A percentile compares a stretch with the other conserved stretches of the same genome.
phyloP scores from a whole-genome alignment of 148 eudicot genomes.

The Vaccinium darrowii region DNA sequence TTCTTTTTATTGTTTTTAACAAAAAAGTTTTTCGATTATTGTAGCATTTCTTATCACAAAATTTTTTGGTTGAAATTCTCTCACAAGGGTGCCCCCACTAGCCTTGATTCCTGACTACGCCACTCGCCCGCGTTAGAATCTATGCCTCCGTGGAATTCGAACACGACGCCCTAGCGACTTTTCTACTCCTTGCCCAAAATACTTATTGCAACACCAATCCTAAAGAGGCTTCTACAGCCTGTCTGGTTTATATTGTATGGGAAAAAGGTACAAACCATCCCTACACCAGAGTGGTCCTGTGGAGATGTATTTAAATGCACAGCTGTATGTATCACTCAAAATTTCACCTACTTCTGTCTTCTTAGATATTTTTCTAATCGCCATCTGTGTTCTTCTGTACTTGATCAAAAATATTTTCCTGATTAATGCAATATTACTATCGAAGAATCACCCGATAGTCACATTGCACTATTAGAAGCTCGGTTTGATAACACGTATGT shows the following conservation, averaged over 20 bases:
- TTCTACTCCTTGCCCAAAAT: neutral
- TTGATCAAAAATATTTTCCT: neutral
- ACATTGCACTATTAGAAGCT: neutral
- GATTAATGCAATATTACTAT: neutral
- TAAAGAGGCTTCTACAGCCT: constrained; percentile 16
- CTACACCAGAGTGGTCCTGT: neutral
- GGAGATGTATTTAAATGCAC: neutral
- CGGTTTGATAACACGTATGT: neutral
- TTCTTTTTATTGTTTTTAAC: too few relatives aligned
- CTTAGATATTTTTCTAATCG: neutral
- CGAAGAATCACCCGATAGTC: neutral
- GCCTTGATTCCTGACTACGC: too few relatives aligned
- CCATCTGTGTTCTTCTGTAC: neutral
- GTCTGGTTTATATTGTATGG: constrained; percentile 1
- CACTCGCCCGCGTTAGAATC: too few relatives aligned
- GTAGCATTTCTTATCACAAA: too few relatives aligned
- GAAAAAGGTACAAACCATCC: neutral
- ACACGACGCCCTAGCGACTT: neutral
- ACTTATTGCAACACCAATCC: constrained; percentile 8
- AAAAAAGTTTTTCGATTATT: too few relatives aligned
- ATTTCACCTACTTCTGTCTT: neutral
- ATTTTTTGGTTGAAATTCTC: too few relatives aligned
- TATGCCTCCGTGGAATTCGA: neutral
- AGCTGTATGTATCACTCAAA: neutral
- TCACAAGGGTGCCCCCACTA: too few relatives aligned